Evolutionary conservation across 164 flowering plant genomes (phyloP), one percentile per base, ranked within the genome.

Genomic region (Nymphaea thermarum): DNA sequence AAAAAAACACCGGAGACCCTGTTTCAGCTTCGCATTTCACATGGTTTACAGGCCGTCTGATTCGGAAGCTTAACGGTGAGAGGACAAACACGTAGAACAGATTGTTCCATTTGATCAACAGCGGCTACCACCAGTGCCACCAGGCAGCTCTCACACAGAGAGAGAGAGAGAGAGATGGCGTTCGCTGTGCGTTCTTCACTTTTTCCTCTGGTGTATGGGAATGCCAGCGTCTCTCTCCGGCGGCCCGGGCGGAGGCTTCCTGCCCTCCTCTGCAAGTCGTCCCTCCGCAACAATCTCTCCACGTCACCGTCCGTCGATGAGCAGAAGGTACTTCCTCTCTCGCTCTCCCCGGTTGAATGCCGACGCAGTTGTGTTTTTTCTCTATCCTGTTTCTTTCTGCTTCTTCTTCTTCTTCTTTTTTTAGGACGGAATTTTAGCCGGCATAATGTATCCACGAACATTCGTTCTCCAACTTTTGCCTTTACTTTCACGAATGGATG

Each of bases 381-480:
- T 62, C 57, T 62, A 12, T 61, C 64, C 64, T 61, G 15, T 61
- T n/a, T 61, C 63, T n/a, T n/a, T 61, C 63, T 36, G 15, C n/a
- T 16, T n/a, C 63, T 36, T n/a, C n/a, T 16, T 61, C 63, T 61
- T n/a, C n/a, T 17, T 62, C 18, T 62, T 17, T 62, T 17, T 51
- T 51, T 51, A 51, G 57, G 14, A 51, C 14, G n/a, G n/a, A n/a
- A n/a, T n/a, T n/a, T n/a, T n/a, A n/a, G n/a, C 12, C 3, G 15
- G 57, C 14, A 51, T 15, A 3, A 8, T 15, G 14, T 51, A 51
- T 8, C 14, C 57, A 51, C 14, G 14, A 15, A 4, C 12, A 47
- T 47, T 47, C 36, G 36, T 25, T 25, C 36, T 25, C 36, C 36
- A 0, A 25, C 36, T 25, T 25, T 25, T 25, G 36, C 1, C 1